These are phyloP conservation scores for Orbilia brochopaga DNA, from an alignment of 2,329 filamentous ascomycete genomes.

Conservation along the genomic window DNA sequence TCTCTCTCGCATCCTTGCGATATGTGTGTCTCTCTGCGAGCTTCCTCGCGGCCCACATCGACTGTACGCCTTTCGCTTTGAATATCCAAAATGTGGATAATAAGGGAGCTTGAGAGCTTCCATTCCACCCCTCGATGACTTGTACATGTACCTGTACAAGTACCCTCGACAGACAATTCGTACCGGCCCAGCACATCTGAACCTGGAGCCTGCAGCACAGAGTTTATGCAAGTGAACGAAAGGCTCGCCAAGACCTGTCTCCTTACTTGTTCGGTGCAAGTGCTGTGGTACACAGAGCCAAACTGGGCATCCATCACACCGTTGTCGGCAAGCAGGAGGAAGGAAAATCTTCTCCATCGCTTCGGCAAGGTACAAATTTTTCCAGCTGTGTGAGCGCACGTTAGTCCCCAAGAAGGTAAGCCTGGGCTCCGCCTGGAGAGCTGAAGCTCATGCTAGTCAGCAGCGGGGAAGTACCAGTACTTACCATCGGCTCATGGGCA, in stretches of 20 bases:
- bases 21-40: constrained; percentile 27
- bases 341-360: constrained; percentile 50
- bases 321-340: constrained; percentile 28
- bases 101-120: constrained; percentile 22
- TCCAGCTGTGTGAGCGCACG: constrained; percentile 28
- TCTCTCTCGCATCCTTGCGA: constrained; percentile 42
- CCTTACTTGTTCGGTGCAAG: constrained; percentile 46
- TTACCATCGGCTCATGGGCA: background rate
- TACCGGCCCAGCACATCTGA: constrained; percentile 49
- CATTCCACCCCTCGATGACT: constrained; percentile 41
- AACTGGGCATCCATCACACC: constrained; percentile 38
- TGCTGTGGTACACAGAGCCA: constrained; percentile 41
- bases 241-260: constrained; percentile 38
- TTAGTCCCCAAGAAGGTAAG: constrained; percentile 40
- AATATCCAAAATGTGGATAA: constrained; percentile 52
- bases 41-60: constrained; percentile 42
- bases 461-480: constrained; percentile 25
- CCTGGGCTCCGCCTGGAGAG: constrained; percentile 30
- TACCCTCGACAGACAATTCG: constrained; percentile 11
- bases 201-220: constrained; percentile 42
- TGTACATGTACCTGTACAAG: constrained; percentile 47
- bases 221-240: constrained; percentile 50
- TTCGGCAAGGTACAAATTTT: constrained; percentile 50
- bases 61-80: constrained; percentile 48
- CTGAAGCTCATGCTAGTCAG: constrained; percentile 36